Evolutionary conservation across 2,329 filamentous ascomycete genomes (phyloP).

Genomic region (Arthrobotrys sphaeroides): DNA sequence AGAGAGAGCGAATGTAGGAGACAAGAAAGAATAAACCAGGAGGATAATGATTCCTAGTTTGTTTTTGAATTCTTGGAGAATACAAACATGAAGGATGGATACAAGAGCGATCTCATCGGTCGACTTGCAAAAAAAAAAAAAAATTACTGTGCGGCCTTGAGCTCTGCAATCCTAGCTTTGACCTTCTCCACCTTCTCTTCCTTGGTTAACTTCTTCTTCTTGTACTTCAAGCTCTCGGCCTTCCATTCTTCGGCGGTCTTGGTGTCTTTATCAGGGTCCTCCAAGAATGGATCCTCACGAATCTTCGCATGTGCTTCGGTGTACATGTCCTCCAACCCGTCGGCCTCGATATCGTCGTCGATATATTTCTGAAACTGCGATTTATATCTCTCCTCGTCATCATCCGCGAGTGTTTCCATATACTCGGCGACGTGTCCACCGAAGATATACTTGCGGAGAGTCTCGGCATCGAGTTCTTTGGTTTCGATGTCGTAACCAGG

Average conservation of each 20-base stretch:
- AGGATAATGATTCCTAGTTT: not conserved
- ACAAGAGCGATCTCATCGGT: constrained; percentile 2
- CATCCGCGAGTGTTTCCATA: constrained; percentile 99
- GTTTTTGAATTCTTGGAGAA: not conserved
- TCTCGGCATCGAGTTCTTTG: constrained; percentile 97
- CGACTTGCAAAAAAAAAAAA: constrained; percentile 9
- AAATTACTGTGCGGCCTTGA: constrained; percentile 64
- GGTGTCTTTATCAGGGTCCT: constrained; percentile 79
- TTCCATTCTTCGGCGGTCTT: constrained; percentile 99
- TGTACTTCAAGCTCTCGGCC: constrained; percentile 92
- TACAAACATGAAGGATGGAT: constrained; percentile 23
- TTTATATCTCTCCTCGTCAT: constrained; percentile 99
- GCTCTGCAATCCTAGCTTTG: constrained; percentile 88
- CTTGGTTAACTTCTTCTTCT: constrained; percentile 77
- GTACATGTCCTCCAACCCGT: constrained; percentile 97
- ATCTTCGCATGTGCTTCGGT: constrained; percentile 93
- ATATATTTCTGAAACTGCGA: constrained; percentile 98
- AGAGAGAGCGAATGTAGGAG: not conserved
- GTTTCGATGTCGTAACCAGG: constrained; percentile 96
- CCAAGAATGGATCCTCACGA: constrained; percentile 98
- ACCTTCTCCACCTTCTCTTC: constrained; percentile 84
- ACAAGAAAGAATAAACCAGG: not conserved
- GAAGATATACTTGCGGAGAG: constrained; percentile 99
- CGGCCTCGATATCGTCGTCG: constrained; percentile 94
- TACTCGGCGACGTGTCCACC: constrained; percentile 98